Conservation (phyloP, 208 protist species). For the Trichomonas tenax region DNA sequence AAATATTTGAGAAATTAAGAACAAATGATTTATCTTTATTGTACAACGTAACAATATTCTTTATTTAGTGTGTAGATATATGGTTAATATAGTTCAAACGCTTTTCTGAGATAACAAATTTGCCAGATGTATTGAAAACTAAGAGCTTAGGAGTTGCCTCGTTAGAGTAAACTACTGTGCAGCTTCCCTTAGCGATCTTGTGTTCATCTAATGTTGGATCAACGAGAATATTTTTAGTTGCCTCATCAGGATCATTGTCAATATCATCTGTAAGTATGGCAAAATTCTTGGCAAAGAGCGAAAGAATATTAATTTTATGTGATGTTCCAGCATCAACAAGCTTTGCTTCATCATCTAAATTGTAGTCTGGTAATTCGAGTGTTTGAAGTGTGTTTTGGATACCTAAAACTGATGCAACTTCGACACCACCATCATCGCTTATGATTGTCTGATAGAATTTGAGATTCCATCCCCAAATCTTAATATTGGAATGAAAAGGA, state of each 20-base stretch:
- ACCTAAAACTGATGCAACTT: not conserved
- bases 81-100: not conserved
- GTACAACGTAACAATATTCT: not conserved
- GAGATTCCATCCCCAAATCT: not conserved
- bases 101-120: not conserved
- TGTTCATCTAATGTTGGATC: constrained; percentile 12
- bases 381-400: not conserved
- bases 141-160: not conserved
- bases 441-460: not conserved
- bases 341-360: not conserved
- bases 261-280: not conserved
- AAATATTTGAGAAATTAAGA: too few relatives aligned
- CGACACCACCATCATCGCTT: constrained; percentile 1
- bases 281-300: not conserved
- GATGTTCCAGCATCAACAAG: not conserved
- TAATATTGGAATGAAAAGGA: not conserved
- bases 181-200: not conserved
- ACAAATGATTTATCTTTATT: too few relatives aligned
- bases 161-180: not conserved
- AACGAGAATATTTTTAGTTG: not conserved
- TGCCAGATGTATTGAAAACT: not conserved
- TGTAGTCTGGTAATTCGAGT: not conserved
- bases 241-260: not conserved
- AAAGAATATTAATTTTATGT: not conserved
- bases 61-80: not conserved